These are phyloP conservation scores for Elaeis oleifera DNA, from an alignment of 202 grass and related monocot species.

Conservation along the genomic window DNA sequence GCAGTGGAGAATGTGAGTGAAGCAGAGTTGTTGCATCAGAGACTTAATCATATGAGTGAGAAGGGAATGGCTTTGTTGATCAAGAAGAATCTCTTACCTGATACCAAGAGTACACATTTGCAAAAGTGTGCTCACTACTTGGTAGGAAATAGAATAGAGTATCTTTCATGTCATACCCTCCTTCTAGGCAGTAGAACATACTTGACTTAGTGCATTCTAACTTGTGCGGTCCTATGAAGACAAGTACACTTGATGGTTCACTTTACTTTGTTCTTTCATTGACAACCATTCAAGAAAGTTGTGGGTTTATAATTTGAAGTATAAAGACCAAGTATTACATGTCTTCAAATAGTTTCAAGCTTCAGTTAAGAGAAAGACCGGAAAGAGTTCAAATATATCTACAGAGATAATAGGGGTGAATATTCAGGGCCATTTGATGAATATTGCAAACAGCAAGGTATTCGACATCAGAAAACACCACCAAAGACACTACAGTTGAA, in stretches of 20 bases:
- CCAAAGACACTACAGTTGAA: background rate
- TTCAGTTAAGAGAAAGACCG: background rate
- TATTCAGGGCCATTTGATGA: background rate
- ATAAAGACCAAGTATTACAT: constrained; percentile 4
- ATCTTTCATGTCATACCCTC: background rate
- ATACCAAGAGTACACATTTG: background rate
- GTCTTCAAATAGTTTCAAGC: background rate
- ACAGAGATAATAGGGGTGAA: background rate
- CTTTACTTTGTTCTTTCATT: constrained; percentile 7
- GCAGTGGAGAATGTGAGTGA: too few relatives aligned
- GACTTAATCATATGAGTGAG: too few relatives aligned
- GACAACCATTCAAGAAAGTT: constrained; percentile 2
- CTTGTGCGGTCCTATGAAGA: background rate
- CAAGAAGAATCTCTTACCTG: background rate
- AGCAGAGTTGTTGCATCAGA: too few relatives aligned
- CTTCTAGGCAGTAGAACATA: background rate
- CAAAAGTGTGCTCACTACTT: background rate
- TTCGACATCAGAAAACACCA: background rate
- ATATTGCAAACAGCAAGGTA: background rate
- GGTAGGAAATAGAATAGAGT: background rate
- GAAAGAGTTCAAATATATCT: background rate
- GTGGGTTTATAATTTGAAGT: background rate
- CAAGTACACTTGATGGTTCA: background rate
- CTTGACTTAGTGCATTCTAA: background rate
- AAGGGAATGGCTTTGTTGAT: too few relatives aligned